phyloP scores from a whole-genome alignment of 108 stramenopile species.

The Cylindrotheca fusiformis region DNA sequence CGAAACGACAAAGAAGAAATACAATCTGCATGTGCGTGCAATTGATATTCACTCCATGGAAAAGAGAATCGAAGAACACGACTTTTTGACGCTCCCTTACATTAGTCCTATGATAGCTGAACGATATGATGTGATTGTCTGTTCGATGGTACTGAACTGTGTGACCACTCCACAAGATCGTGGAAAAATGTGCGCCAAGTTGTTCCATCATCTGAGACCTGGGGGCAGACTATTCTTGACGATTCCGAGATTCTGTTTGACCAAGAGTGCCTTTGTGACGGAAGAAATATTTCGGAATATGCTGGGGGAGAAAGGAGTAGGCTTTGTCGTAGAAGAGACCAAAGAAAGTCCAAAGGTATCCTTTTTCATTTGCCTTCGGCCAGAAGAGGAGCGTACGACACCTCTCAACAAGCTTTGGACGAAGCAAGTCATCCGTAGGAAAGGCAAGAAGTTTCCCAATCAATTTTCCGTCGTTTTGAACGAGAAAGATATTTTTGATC shows the following conservation, averaged over 20 bases:
- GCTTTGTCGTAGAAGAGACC: constrained; percentile 59
- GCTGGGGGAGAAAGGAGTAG: constrained; percentile 41
- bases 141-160: constrained; percentile 96
- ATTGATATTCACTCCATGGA: constrained; percentile 86
- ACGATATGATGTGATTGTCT: constrained; percentile 72
- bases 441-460: constrained; percentile 78
- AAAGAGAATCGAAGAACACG: constrained; percentile 72
- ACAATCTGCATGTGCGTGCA: constrained; percentile 67
- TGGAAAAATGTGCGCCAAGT: constrained; percentile 76
- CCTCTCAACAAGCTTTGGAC: constrained; percentile 24
- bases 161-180: constrained; percentile 76
- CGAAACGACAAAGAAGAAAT: constrained; percentile 21
- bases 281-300: constrained; percentile 51
- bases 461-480: constrained; percentile 60
- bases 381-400: constrained; percentile 25
- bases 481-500: constrained; percentile 20
- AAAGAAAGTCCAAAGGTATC: constrained; percentile 80
- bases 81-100: constrained; percentile 77
- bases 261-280: constrained; percentile 65
- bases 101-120: constrained; percentile 1
- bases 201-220: constrained; percentile 72
- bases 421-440: constrained; percentile 29
- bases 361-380: constrained; percentile 70
- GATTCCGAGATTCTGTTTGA: constrained; percentile 74
- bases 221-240: constrained; percentile 80